Evolutionary conservation across 2,329 filamentous ascomycete genomes (phyloP).

Genomic region (Epichloe coenophiala): DNA sequence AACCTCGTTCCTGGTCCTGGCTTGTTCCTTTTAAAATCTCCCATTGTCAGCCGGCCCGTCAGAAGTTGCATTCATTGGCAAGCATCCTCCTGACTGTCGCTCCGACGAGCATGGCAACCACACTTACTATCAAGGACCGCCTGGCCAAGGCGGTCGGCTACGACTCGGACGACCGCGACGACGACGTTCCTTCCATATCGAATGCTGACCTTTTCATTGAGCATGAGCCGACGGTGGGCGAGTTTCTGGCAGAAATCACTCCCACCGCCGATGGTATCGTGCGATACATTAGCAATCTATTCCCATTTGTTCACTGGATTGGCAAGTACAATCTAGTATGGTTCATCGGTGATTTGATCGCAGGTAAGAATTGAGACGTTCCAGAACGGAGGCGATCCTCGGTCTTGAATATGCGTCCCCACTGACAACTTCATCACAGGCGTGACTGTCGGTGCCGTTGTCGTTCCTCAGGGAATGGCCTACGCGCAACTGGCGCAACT

Average conservation of each 20-base stretch:
- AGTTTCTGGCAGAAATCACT: conserved; percentile 25
- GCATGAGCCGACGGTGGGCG: conserved; percentile 27
- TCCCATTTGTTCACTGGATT: conserved; percentile 37
- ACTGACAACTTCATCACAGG: conserved; percentile 15
- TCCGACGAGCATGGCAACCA: conserved; percentile 1
- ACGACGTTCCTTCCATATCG: conserved; percentile 20
- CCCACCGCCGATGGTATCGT: conserved; percentile 18
- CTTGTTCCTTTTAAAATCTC: neutral
- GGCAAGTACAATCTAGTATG: conserved; percentile 35
- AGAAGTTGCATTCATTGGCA: neutral
- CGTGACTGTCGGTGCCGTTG: conserved; percentile 36
- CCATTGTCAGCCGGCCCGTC: neutral
- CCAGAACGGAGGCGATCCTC: too few relatives aligned
- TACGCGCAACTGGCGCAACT: conserved; percentile 36
- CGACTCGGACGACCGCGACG: conserved; percentile 18
- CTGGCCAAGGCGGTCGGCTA: conserved; percentile 20
- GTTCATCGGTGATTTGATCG: conserved; percentile 33
- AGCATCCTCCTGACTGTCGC: neutral
- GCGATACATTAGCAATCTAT: conserved; percentile 27
- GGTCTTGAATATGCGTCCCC: neutral
- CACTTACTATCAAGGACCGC: conserved; percentile 12
- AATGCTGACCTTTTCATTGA: conserved; percentile 26
- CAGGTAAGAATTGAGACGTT: conserved; percentile 17
- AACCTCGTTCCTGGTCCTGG: neutral
- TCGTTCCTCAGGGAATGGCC: conserved; percentile 42